phyloP scores from a whole-genome alignment of 73 alveolate genomes.

The Durusdinium trenchii region DNA sequence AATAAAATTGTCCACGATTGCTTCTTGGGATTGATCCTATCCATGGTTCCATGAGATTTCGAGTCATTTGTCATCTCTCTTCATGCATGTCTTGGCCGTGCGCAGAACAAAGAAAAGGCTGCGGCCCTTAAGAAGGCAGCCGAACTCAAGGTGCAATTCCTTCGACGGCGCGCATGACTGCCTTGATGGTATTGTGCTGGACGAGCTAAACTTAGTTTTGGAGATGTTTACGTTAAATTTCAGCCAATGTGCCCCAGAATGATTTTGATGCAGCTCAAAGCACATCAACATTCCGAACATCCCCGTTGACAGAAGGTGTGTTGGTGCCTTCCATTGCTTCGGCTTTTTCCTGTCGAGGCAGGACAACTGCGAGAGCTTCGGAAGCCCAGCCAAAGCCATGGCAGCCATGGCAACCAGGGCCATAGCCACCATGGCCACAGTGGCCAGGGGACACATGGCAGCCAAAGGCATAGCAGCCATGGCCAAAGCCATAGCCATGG shows the following conservation, averaged over 20 bases:
- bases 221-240: too few relatives aligned
- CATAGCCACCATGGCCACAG: not conserved
- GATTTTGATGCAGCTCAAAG: not conserved
- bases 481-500: not conserved
- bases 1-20: too few relatives aligned
- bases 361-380: constrained; percentile 18
- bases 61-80: too few relatives aligned
- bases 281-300: not conserved
- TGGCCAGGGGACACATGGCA: too few relatives aligned
- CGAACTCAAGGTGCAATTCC: constrained; percentile 37
- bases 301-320: not conserved
- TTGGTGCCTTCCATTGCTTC: not conserved
- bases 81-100: not conserved
- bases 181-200: too few relatives aligned
- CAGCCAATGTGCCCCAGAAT: too few relatives aligned
- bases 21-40: too few relatives aligned
- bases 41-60: too few relatives aligned
- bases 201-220: too few relatives aligned
- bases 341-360: not conserved
- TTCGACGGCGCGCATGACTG: too few relatives aligned
- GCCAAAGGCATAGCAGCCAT: constrained; percentile 9
- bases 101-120: constrained; percentile 77
- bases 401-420: constrained; percentile 42
- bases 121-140: constrained; percentile 51
- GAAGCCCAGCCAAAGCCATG: not conserved